Evolutionary conservation across 495 filamentous ascomycete genomes (phyloP).

Genomic region (Apodospora peruviana): DNA sequence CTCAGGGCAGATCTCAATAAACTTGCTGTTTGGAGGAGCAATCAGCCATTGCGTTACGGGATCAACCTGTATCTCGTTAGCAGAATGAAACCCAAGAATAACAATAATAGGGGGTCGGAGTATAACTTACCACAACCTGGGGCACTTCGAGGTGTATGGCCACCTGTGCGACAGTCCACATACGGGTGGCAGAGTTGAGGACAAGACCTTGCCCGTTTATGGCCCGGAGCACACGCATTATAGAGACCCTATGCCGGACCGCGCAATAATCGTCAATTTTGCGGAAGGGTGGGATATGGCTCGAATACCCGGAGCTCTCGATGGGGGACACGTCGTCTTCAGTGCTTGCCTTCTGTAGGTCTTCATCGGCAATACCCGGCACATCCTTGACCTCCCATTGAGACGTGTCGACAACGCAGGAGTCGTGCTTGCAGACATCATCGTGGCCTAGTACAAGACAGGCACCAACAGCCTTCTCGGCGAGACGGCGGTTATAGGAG

Average conservation of each 20-base stretch:
- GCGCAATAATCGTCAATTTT: slow-evolving; percentile 52
- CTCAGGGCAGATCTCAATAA: slow-evolving; percentile 43
- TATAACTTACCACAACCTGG: slow-evolving; percentile 31
- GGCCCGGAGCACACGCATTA: slow-evolving; percentile 51
- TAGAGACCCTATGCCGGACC: slow-evolving; percentile 53
- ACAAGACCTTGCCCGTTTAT: slow-evolving; percentile 44
- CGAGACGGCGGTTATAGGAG: slow-evolving; percentile 11
- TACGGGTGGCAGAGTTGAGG: slow-evolving; percentile 59
- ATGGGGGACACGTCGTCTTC: too few species aligned
- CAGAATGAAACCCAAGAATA: neutral
- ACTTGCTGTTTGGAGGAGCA: slow-evolving; percentile 33
- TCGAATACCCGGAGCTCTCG: too few species aligned
- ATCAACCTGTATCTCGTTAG: slow-evolving; percentile 14
- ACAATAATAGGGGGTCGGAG: too few species aligned
- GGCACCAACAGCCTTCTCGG: slow-evolving; percentile 18
- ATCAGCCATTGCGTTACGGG: slow-evolving; percentile 38
- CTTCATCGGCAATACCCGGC: slow-evolving; percentile 20
- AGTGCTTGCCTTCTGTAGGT: too few species aligned
- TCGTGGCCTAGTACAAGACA: slow-evolving; percentile 27
- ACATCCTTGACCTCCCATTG: slow-evolving; percentile 9
- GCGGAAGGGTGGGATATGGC: slow-evolving; percentile 19
- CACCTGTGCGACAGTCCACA: slow-evolving; percentile 57
- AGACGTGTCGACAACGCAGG: slow-evolving; percentile 10
- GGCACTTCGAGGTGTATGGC: slow-evolving; percentile 53
- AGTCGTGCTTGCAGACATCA: slow-evolving; percentile 19